Base-by-base conservation (phyloP, 805 yeast genomes). In the Zygoascus biomembranicola region DNA sequence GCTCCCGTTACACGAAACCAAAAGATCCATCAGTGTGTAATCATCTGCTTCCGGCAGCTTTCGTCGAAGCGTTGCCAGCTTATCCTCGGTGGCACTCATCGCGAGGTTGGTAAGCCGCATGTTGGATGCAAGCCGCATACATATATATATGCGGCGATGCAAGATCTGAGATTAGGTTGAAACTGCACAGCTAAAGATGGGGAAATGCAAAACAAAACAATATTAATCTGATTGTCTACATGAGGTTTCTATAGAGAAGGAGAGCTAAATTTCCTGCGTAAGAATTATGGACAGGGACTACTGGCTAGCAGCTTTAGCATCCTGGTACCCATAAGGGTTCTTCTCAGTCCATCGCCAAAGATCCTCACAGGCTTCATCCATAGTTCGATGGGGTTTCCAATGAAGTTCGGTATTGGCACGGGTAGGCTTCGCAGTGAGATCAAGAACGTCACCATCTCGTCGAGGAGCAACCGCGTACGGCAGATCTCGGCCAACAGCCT, bases 311-410 rank as follows among this genome's bases (percentile, higher is more conserved):
- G 28, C n/a, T 32, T 53, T 26, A 14, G 56, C 56, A 9, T 60
- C 59, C 51, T 66, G 67, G 61, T 76, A 85, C 19, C 90, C 90
- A 58, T 64, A 73, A 6, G 90, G 90, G 63, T 85, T 82, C 62
- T 76, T 72, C 19, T 77, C 74, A 32, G 87, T 80, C 94, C 95
- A 87, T 52, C 74, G 77, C 92, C 94, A 87, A 56, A 86, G 71
- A 65, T 85, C 92, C 48, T 65, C 67, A 66, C 92, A 85, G 18
- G 92, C 87, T 19, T 77, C 75, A 32, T 77, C 81, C 50, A 87
- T 73, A 10, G 78, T 62, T 19, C 77, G 66, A 58, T 77, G 66
- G 2, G 87, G 81, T 49, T 69, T 60, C 94, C 95, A 86, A 37
- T 75, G 63, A 55, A 87, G 74, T 69, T 87, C 94, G 2, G 59